phyloP scores from a whole-genome alignment of 2,329 filamentous ascomycete genomes.

The Alternaria atra region DNA sequence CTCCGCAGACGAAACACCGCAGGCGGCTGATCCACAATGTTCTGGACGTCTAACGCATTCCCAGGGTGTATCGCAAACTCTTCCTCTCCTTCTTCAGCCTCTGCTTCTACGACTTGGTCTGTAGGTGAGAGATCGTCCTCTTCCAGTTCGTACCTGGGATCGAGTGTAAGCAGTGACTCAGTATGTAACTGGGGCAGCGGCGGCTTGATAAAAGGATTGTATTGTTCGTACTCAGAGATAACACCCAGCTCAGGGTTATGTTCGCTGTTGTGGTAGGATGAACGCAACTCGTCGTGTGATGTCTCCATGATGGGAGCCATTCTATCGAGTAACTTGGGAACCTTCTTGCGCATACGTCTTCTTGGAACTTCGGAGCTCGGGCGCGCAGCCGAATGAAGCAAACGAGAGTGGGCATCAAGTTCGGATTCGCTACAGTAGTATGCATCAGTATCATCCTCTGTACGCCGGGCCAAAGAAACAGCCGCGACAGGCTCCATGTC shows the following conservation, averaged over 20 bases:
- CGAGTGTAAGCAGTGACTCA: neutral
- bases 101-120: constrained; percentile 8
- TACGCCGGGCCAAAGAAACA: neutral
- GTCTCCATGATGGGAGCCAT: constrained; percentile 40
- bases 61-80: constrained; percentile 10
- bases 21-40: constrained; percentile 3
- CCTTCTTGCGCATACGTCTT: constrained; percentile 22
- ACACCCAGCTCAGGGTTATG: constrained; percentile 25
- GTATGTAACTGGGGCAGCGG: constrained; percentile 3
- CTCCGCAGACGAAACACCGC: constrained; percentile 15
- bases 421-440: constrained; percentile 21
- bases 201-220: constrained; percentile 1
- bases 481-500: neutral
- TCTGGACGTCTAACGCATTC: constrained; percentile 8
- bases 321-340: constrained; percentile 24
- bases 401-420: neutral
- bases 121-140: constrained; percentile 24
- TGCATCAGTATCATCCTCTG: constrained; percentile 13
- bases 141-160: constrained; percentile 16
- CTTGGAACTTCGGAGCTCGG: constrained; percentile 5
- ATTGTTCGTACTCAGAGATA: constrained; percentile 28
- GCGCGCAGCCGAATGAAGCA: constrained; percentile 6
- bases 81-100: neutral
- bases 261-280: constrained; percentile 19
- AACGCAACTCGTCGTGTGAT: constrained; percentile 26